Evolutionary conservation across 1,284 basidiomycete genomes (phyloP).

Genomic region (Singerocomus inundabilis): DNA sequence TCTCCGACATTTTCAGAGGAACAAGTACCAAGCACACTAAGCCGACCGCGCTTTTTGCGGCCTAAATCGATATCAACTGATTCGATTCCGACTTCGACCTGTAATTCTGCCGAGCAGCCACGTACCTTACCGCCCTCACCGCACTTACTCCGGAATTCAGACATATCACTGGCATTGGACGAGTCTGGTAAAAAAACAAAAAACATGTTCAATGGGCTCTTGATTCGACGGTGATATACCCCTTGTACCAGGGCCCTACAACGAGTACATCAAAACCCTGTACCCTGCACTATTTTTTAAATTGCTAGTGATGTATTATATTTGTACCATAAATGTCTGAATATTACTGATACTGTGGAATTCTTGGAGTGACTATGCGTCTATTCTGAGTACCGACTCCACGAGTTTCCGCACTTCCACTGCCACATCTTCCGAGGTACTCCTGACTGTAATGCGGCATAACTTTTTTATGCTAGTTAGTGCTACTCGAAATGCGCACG

Average conservation of each 20-base stretch:
- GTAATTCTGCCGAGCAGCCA: conserved; percentile 13
- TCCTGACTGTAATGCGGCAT: conserved; percentile 91
- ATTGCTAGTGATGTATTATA: conserved; percentile 25
- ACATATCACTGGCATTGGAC: conserved; percentile 14
- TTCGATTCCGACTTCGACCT: conserved; percentile 27
- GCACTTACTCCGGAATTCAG: conserved; percentile 2
- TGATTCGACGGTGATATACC: conserved; percentile 30
- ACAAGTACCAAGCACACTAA: conserved; percentile 11
- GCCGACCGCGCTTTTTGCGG: conserved; percentile 26
- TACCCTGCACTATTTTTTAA: conserved; percentile 1
- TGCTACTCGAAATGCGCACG: not conserved
- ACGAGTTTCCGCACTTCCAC: conserved; percentile 72
- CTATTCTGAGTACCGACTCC: conserved; percentile 50
- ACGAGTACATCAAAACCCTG: not conserved
- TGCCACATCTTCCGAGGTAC: conserved; percentile 93
- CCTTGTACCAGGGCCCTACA: not conserved
- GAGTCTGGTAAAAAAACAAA: conserved; percentile 31
- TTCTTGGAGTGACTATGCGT: conserved; percentile 12
- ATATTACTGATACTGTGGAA: conserved; percentile 13
- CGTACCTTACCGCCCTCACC: conserved; percentile 6
- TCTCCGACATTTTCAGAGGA: conserved; percentile 19
- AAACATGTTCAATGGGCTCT: conserved; percentile 29
- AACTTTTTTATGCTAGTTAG: conserved; percentile 49
- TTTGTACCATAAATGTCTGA: conserved; percentile 24
- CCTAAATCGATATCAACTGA: conserved; percentile 34